phyloP scores from a whole-genome alignment of 1,139 yeast genomes.

The Zygotorulaspora mrakii region DNA sequence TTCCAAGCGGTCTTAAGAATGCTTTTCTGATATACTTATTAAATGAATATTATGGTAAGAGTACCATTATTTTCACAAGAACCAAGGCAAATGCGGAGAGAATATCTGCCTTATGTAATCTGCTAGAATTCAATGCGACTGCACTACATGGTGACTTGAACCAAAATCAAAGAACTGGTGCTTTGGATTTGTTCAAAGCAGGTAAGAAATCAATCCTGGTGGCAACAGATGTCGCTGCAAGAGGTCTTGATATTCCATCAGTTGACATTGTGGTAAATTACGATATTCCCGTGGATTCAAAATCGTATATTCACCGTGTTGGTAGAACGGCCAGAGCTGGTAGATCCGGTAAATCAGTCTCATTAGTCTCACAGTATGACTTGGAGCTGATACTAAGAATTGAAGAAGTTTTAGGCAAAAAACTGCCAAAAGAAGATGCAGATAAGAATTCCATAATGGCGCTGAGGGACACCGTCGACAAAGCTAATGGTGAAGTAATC shows the following conservation, averaged over 20 bases:
- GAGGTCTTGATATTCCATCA: constrained; percentile 94
- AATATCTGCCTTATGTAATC: constrained; percentile 74
- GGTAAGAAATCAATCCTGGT: constrained; percentile 79
- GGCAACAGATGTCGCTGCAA: constrained; percentile 97
- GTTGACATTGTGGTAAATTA: constrained; percentile 92
- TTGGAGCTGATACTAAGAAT: constrained; percentile 82
- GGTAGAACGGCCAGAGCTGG: constrained; percentile 99
- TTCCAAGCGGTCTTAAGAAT: constrained; percentile 89
- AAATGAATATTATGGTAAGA: constrained; percentile 82
- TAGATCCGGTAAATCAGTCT: constrained; percentile 84
- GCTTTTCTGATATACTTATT: constrained; percentile 78
- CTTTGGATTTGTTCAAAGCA: constrained; percentile 85
- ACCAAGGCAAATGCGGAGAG: constrained; percentile 96
- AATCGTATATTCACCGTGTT: constrained; percentile 94
- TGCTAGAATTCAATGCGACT: constrained; percentile 81
- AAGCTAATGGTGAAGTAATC: constrained; percentile 87
- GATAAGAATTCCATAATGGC: constrained; percentile 75
- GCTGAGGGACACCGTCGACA: constrained; percentile 81
- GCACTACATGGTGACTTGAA: constrained; percentile 94
- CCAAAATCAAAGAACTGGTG: constrained; percentile 89
- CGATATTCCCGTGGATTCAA: constrained; percentile 97
- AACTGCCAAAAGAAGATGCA: constrained; percentile 78
- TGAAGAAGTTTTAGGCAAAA: constrained; percentile 79
- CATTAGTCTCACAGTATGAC: constrained; percentile 92
- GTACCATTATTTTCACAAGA: constrained; percentile 84